A percentile compares a stretch with the other conserved stretches of the same genome.
phyloP scores from a whole-genome alignment of 2,329 filamentous ascomycete genomes.

The Kalaharituber pfeilii region DNA sequence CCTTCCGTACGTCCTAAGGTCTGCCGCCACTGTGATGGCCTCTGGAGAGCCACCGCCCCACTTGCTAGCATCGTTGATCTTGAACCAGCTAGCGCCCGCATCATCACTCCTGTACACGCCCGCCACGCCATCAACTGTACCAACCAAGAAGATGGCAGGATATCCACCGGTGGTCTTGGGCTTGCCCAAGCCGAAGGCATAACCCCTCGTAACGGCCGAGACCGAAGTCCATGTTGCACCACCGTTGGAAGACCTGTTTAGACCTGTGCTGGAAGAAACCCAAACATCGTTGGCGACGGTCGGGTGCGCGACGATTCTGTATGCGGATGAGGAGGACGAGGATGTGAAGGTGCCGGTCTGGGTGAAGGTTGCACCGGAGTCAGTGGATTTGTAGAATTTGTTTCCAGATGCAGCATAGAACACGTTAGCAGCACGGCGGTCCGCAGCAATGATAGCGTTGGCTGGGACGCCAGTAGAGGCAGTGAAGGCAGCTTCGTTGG shows the following conservation, averaged over 20 bases:
- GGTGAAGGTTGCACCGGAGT: constrained; percentile 34
- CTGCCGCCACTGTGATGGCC: constrained; percentile 16
- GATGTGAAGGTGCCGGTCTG: constrained; percentile 25
- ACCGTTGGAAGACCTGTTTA: constrained; percentile 38
- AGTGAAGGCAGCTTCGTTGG: constrained; percentile 28
- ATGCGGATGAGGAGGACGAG: constrained; percentile 21
- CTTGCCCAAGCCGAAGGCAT: constrained; percentile 17
- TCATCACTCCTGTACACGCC: constrained; percentile 19
- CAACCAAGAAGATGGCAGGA: constrained; percentile 18
- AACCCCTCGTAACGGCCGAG: constrained; percentile 11
- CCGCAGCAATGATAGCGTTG: constrained; percentile 35
- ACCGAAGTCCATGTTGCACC: constrained; percentile 33
- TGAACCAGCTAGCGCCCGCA: constrained; percentile 15
- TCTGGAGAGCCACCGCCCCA: constrained; percentile 17
- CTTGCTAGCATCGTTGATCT: constrained; percentile 17
- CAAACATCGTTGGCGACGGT: constrained; percentile 38
- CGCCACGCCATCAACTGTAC: constrained; percentile 16
- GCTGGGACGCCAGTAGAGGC: constrained; percentile 32
- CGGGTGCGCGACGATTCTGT: constrained; percentile 42
- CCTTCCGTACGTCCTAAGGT: constrained; percentile 17
- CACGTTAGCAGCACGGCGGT: constrained; percentile 36
- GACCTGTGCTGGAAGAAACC: constrained; percentile 38
- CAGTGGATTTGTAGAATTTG: constrained; percentile 36
- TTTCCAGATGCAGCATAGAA: constrained; percentile 36
- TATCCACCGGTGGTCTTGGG: constrained; percentile 15